Percentiles rank a stretch among this genome's conserved stretches.
These are phyloP conservation scores for Boletus pseudo-olivaceus DNA, from an alignment of 768 basidiomycete genomes.

Conservation along the genomic window DNA sequence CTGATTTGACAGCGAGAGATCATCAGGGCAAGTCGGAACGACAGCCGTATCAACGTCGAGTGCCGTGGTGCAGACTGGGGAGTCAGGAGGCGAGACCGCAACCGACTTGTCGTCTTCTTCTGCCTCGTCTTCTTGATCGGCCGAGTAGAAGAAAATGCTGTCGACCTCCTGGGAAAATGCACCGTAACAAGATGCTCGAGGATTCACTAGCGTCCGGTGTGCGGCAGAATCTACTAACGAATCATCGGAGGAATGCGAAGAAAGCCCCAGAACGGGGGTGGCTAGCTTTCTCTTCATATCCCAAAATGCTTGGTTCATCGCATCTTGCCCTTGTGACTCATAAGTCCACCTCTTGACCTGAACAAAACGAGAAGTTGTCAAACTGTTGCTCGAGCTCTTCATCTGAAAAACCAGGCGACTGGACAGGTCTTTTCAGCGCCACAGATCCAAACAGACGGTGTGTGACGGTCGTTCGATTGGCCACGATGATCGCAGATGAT, in stretches of 20 bases:
- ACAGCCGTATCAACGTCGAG: background rate
- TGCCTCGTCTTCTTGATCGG: constrained; percentile 2
- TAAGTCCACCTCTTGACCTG: constrained; percentile 7
- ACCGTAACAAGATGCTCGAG: background rate
- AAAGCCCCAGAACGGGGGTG: constrained; percentile 8
- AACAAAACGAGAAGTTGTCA: constrained; percentile 11
- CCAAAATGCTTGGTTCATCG: background rate
- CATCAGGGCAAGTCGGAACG: background rate
- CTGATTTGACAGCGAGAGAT: background rate
- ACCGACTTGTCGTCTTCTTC: background rate
- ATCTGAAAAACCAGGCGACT: constrained; percentile 4
- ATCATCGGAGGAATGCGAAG: constrained; percentile 4
- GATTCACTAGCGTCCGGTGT: background rate
- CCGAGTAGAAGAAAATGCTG: background rate
- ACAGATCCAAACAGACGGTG: background rate
- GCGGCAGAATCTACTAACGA: background rate
- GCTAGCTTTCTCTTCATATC: constrained; percentile 4
- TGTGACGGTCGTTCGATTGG: background rate
- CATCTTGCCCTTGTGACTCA: constrained; percentile 5
- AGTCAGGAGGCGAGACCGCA: background rate
- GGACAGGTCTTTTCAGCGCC: background rate
- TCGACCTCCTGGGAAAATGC: background rate
- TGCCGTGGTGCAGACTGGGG: background rate
- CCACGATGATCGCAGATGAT: background rate
- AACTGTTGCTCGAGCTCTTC: constrained; percentile 9